These are phyloP conservation scores for Diaporthe amygdali DNA, from an alignment of 2,329 filamentous ascomycete genomes.

Conservation along the genomic window DNA sequence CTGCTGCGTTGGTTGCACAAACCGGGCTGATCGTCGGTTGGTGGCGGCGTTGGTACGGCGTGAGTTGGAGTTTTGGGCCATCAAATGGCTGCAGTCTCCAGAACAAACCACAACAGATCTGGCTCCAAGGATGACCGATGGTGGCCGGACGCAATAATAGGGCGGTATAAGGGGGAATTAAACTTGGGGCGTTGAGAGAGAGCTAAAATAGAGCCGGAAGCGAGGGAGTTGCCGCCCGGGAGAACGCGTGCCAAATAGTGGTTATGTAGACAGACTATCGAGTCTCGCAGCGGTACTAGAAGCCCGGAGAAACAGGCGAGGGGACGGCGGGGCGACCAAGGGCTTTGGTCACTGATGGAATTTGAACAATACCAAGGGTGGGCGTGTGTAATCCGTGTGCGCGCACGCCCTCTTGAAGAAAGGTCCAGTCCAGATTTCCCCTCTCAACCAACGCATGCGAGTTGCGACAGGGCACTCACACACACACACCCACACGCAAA, in stretches of 20 bases:
- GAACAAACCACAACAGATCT: background rate
- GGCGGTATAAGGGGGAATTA: background rate
- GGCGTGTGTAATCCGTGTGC: background rate
- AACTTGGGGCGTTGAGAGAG: background rate
- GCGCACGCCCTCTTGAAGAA: background rate
- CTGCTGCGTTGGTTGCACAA: background rate
- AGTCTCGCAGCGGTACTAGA: background rate
- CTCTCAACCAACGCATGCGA: background rate
- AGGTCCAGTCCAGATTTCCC: background rate
- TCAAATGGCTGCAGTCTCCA: background rate
- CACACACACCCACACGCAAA: background rate
- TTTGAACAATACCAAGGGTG: background rate
- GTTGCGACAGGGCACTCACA: background rate
- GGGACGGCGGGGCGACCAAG: background rate
- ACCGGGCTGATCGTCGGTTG: background rate
- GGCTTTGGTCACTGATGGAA: background rate
- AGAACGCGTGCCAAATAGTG: background rate
- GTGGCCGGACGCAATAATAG: background rate
- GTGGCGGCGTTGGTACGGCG: background rate
- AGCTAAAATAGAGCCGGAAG: slow-evolving; percentile 1
- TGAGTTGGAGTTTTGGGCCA: background rate
- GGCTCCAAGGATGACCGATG: background rate
- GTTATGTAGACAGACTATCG: background rate
- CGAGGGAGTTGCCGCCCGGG: background rate
- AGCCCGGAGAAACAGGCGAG: background rate